phyloP scores from a whole-genome alignment of 2,329 filamentous ascomycete genomes.

The Karstenula rhodostoma region DNA sequence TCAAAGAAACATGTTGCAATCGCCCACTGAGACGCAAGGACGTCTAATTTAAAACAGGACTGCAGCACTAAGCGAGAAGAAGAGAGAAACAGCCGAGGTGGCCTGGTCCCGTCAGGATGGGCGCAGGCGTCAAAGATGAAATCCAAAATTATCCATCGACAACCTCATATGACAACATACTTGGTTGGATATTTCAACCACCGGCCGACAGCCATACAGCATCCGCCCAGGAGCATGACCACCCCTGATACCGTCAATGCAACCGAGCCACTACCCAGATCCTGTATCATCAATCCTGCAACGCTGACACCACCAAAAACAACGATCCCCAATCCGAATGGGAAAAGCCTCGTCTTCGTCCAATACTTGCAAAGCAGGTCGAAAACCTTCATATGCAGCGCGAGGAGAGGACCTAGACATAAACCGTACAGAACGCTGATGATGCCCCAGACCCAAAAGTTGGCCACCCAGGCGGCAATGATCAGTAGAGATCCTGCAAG shows the following conservation, averaged over 20 bases:
- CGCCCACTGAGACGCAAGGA: neutral
- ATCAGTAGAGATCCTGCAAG: constrained; percentile 10
- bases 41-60: neutral
- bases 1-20: neutral
- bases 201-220: constrained; percentile 18
- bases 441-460: neutral
- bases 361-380: constrained; percentile 6
- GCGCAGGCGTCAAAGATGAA: too few species aligned
- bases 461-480: constrained; percentile 13
- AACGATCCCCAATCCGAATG: neutral
- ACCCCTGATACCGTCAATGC: constrained; percentile 8
- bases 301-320: constrained; percentile 1
- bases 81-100: too few species aligned
- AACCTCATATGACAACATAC: constrained; percentile 14
- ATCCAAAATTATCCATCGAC: too few species aligned
- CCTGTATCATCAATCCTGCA: constrained; percentile 5
- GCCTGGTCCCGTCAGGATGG: too few species aligned
- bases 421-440: constrained; percentile 16
- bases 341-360: neutral
- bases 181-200: constrained; percentile 13
- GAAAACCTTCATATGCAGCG: constrained; percentile 13
- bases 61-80: neutral
- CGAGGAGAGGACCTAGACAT: constrained; percentile 19
- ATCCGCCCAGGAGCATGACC: constrained; percentile 16
- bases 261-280: neutral